Evolutionary conservation across 1,139 yeast genomes (phyloP).

Genomic region (Debaryomyces psychrophilus): DNA sequence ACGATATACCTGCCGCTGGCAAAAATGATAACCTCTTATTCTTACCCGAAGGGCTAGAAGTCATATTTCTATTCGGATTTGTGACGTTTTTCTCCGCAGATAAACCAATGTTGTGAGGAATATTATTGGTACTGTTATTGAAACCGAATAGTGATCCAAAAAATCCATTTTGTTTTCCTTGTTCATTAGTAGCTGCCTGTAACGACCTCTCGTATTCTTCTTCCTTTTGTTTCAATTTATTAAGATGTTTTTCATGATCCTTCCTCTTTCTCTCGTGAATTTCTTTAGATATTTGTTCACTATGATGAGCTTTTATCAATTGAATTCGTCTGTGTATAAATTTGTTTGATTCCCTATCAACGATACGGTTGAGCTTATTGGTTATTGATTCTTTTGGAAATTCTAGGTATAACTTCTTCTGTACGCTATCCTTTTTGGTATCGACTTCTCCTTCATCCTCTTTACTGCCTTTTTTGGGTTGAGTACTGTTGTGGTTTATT

Average conservation of each 20-base stretch:
- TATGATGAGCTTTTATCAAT: constrained; percentile 42
- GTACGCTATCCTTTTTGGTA: constrained; percentile 11
- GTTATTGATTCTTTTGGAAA: constrained; percentile 25
- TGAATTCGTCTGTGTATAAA: constrained; percentile 46
- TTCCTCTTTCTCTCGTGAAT: constrained; percentile 45
- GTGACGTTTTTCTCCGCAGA: not conserved
- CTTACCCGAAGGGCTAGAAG: constrained; percentile 2
- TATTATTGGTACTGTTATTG: constrained; percentile 11
- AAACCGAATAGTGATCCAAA: constrained; percentile 35
- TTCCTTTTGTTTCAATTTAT: constrained; percentile 41
- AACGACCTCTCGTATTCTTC: constrained; percentile 43
- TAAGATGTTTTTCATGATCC: constrained; percentile 45
- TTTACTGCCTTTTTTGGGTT: constrained; percentile 9
- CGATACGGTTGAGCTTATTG: constrained; percentile 30
- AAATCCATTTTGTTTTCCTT: constrained; percentile 28
- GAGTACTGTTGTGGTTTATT: not conserved
- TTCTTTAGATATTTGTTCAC: constrained; percentile 40
- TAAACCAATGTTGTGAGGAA: not conserved
- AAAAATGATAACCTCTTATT: constrained; percentile 25
- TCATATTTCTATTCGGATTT: not conserved
- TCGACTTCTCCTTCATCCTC: constrained; percentile 7
- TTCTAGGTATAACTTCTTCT: constrained; percentile 14
- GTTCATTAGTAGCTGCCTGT: constrained; percentile 29
- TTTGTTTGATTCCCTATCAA: constrained; percentile 42
- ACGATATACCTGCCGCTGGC: constrained; percentile 17